Evolutionary conservation across 2,329 filamentous ascomycete genomes (phyloP), one percentile per base, ranked within the genome.

Genomic region (Aaosphaeria arxii): DNA sequence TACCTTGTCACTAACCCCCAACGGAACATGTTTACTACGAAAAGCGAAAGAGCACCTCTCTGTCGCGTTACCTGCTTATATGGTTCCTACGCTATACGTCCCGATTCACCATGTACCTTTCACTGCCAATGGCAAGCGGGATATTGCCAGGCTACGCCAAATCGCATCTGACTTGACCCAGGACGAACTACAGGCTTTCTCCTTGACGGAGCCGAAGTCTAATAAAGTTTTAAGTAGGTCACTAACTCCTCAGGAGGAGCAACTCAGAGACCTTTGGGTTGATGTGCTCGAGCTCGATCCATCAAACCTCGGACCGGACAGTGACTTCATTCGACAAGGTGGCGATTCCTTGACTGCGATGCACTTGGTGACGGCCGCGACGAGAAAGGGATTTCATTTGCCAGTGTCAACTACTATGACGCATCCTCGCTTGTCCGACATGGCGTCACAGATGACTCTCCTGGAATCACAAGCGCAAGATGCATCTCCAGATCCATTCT

Each of bases 281-380:
- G 17, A 35, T 13, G 36, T 49, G n/a, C 40, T 49, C n/a, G 30
- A 7, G 11, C 30, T 42, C 6, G 40, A 49, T 30, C 36, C 35
- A 7, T 32, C 30, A 13, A 41, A 11, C n/a, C 62, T 74, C 30
- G 64, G 62, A 4, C 56, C 59, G 2, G 66, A 71, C 43, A 70
- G 72, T 38, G 69, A 58, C 47, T 74, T 74, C 56, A 71, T 74
- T 44, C 60, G 61, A 1, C 55, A 72, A 4, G 71, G 71, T 39
- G 71, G 71, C 32, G 71, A 74, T 47, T 74, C 71, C 0, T 30
- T 50, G 13, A 24, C 6, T 13, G 47, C 47, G 5, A 50, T 49
- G 66, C 17, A 40, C 17, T 17, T 45, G 7, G 43, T 45, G 6
- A 28, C 32, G n/a, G 35, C 7, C 6, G 42, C 42, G 7, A 29